These are phyloP conservation scores for Cokeromyces recurvatus DNA, from an alignment of 371 early-diverging fungal genomes.

Conservation along the genomic window DNA sequence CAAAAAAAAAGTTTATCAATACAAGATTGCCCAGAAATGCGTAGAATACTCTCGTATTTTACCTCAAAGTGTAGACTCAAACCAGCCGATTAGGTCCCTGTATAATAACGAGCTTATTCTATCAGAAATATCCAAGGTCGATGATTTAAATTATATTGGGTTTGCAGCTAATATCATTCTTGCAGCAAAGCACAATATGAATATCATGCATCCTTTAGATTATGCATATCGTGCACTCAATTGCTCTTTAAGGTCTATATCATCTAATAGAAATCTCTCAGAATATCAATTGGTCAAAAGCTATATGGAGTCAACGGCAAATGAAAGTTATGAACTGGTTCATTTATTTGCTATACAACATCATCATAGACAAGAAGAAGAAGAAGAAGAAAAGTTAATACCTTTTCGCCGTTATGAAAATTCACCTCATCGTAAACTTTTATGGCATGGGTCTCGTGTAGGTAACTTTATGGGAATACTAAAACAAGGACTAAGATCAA, in stretches of 20 bases:
- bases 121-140: constrained; percentile 26
- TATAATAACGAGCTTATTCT: constrained; percentile 1
- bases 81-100: background rate
- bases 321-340: constrained; percentile 31
- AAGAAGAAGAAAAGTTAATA: too few relatives aligned
- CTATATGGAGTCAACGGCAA: constrained; percentile 36
- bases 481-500: constrained; percentile 35
- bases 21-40: constrained; percentile 12
- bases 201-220: constrained; percentile 43
- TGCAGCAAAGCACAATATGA: constrained; percentile 42
- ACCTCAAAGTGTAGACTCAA: constrained; percentile 2
- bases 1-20: constrained; percentile 4
- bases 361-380: constrained; percentile 29
- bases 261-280: background rate
- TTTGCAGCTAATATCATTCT: constrained; percentile 47
- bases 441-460: constrained; percentile 50
- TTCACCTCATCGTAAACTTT: constrained; percentile 30
- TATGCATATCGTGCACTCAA: constrained; percentile 43
- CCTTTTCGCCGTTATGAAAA: constrained; percentile 21
- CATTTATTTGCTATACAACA: constrained; percentile 31
- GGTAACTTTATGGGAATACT: constrained; percentile 45
- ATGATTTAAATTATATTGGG: constrained; percentile 42
- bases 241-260: constrained; percentile 29
- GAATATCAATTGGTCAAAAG: constrained; percentile 36
- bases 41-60: constrained; percentile 15